phyloP scores from a whole-genome alignment of 495 filamentous ascomycete species.

The Usnea hakonensis region DNA sequence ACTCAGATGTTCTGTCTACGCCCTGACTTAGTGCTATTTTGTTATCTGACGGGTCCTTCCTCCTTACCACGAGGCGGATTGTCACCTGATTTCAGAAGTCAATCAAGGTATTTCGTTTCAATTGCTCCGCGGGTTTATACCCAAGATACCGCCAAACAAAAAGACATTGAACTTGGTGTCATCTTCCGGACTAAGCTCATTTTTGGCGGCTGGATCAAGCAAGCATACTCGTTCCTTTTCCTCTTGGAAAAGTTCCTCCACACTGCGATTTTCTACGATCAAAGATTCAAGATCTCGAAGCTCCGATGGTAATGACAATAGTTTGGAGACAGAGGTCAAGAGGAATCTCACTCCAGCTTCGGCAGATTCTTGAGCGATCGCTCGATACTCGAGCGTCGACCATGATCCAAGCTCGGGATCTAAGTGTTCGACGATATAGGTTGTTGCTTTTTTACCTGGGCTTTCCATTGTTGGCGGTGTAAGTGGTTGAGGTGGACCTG shows the following conservation, averaged over 20 bases:
- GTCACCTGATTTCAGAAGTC: constrained; percentile 54
- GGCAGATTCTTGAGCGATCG: constrained; percentile 74
- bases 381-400: constrained; percentile 83
- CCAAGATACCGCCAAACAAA: constrained; percentile 91
- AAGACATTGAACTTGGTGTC: constrained; percentile 79
- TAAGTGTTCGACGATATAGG: constrained; percentile 86
- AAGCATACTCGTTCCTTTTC: constrained; percentile 68
- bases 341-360: constrained; percentile 61
- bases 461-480: neutral
- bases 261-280: constrained; percentile 57
- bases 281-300: constrained; percentile 54
- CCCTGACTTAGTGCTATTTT: neutral
- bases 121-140: constrained; percentile 42
- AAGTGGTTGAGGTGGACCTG: neutral
- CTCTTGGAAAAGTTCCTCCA: constrained; percentile 68
- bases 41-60: neutral
- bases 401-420: constrained; percentile 90
- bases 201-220: constrained; percentile 73
- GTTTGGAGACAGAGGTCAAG: constrained; percentile 70
- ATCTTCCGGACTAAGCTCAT: constrained; percentile 77
- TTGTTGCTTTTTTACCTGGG: constrained; percentile 36
- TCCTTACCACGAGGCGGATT: constrained; percentile 82
- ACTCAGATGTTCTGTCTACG: constrained; percentile 82
- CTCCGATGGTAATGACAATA: constrained; percentile 56
- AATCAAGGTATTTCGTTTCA: neutral